Percentiles rank a stretch among this genome's conserved stretches.
Evolutionary conservation across 495 filamentous ascomycete genomes (phyloP).

Genomic region (Lasiosphaeris hirsuta): DNA sequence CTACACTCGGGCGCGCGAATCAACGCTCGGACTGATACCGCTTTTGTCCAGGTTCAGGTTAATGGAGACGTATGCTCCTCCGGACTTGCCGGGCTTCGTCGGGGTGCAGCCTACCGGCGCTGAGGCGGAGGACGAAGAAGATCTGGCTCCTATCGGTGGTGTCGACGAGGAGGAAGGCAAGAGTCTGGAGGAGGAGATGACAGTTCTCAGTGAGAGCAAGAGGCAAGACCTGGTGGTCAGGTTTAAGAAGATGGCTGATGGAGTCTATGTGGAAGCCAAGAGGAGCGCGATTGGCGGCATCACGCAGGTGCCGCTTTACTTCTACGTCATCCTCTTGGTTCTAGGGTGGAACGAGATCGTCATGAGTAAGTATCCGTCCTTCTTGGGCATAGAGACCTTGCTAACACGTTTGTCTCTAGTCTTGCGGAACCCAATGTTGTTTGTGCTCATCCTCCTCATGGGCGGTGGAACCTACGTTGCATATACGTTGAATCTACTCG

Average conservation of each 20-base stretch:
- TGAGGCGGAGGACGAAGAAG: slow-evolving; percentile 82
- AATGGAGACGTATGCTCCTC: slow-evolving; percentile 63
- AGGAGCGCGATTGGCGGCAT: slow-evolving; percentile 93
- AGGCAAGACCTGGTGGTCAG: slow-evolving; percentile 83
- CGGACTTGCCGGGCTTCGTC: slow-evolving; percentile 77
- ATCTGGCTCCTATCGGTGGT: slow-evolving; percentile 78
- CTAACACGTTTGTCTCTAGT: slow-evolving; percentile 55
- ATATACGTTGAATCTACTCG: slow-evolving; percentile 90
- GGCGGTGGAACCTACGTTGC: slow-evolving; percentile 79
- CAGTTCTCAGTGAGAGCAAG: slow-evolving; percentile 83
- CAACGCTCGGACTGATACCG: slow-evolving; percentile 84
- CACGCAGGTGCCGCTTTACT: slow-evolving; percentile 90
- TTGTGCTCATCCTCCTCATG: slow-evolving; percentile 77
- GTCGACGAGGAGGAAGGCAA: slow-evolving; percentile 91
- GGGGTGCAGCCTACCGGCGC: slow-evolving; percentile 73
- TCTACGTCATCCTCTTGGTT: slow-evolving; percentile 82
- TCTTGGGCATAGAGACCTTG: background rate
- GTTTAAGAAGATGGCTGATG: slow-evolving; percentile 97
- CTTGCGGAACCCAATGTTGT: slow-evolving; percentile 87
- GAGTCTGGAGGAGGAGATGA: slow-evolving; percentile 92
- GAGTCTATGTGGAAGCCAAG: slow-evolving; percentile 96
- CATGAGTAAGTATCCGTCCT: slow-evolving; percentile 61
- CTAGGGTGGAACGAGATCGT: slow-evolving; percentile 97
- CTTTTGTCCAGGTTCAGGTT: slow-evolving; percentile 82
- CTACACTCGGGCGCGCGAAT: slow-evolving; percentile 87